Evolutionary conservation across 129 eudicot species (phyloP).

Genomic region (Silybum marianum): DNA sequence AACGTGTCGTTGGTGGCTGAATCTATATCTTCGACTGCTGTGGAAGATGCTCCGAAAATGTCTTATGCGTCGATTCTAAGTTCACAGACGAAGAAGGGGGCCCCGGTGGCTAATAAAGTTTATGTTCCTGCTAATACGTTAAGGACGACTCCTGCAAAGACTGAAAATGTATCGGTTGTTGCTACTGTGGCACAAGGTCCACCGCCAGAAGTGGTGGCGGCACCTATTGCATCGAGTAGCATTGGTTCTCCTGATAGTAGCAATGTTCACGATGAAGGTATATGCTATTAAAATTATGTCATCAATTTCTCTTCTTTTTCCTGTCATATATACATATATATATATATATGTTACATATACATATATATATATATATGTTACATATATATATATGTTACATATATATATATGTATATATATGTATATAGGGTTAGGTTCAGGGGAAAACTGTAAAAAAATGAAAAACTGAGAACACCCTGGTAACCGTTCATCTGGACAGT

Average conservation of each 20-base stretch:
- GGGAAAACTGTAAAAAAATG: too few species aligned
- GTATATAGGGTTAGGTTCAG: not conserved
- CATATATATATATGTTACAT: not conserved
- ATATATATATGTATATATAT: not conserved
- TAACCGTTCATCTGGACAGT: too few species aligned
- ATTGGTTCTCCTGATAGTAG: slow-evolving; percentile 40
- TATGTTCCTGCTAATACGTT: slow-evolving; percentile 47
- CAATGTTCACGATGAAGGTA: slow-evolving; percentile 65
- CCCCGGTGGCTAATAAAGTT: slow-evolving; percentile 37
- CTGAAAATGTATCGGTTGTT: slow-evolving; percentile 32
- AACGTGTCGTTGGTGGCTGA: slow-evolving; percentile 22
- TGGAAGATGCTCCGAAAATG: slow-evolving; percentile 67
- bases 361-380: not conserved
- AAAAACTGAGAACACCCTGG: too few species aligned
- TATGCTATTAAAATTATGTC: not conserved
- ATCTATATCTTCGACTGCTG: slow-evolving; percentile 43
- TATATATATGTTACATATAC: too few species aligned
- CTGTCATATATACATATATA: not conserved
- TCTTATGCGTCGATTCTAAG: slow-evolving; percentile 86
- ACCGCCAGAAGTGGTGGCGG: slow-evolving; percentile 43
- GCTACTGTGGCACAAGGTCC: slow-evolving; percentile 34
- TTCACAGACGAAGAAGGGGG: slow-evolving; percentile 48
- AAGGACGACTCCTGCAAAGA: slow-evolving; percentile 30
- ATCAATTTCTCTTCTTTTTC: not conserved
- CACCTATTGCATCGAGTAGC: slow-evolving; percentile 32